Base-by-base conservation (phyloP, 495 filamentous ascomycete genomes). In the Haplographium delicatum region DNA sequence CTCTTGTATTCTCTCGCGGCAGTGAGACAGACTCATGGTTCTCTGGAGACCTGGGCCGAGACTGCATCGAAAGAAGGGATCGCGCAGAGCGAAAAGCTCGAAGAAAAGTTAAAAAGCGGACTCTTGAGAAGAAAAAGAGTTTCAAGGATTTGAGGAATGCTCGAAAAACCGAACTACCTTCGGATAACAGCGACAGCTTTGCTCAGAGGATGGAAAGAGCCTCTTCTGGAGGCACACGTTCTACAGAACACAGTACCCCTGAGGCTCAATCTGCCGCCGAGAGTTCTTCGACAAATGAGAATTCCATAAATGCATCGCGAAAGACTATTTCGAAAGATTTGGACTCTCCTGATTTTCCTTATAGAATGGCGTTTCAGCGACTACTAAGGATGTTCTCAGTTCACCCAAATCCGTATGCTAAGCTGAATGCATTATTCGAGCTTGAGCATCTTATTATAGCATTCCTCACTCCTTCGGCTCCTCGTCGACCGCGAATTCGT, bases 1-100 rank as follows among this genome's bases (percentile, higher is more conserved):
- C 83, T 37, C 78, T 85, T 7, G 84, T 95, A 11, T 95, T 91
- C 68, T 79, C 83, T 26, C 80, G 83, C 52, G 85, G 93, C 11
- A 91, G 88, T 54, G 93, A 98, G 69, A 98, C 91, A 13, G 93
- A 97, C 58, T 80, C 74, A 20, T 96, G 91, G 88, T 91, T 95
- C 62, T 76, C 79, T 4, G 81, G 83, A 53, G 79, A 76, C 16
- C 63, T 95, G 3, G 83, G 85, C 11, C 82, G 91, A 56, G 81
- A 87, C 46, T 86, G 84, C 47, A 82, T 94, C 37, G 84, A 88
- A 53, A 72, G 81, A 27, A 83, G 84, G 51, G 88, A 83, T 77
- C 56, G 73, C 73, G 44, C 72, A 65, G 58, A 68, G 58, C 34
- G 62, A 63, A 44, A 75, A 65, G 67, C 71, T 69, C 63, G 71